Base-by-base conservation (phyloP, 306 rosid genomes). In the Nissolia schottii region DNA sequence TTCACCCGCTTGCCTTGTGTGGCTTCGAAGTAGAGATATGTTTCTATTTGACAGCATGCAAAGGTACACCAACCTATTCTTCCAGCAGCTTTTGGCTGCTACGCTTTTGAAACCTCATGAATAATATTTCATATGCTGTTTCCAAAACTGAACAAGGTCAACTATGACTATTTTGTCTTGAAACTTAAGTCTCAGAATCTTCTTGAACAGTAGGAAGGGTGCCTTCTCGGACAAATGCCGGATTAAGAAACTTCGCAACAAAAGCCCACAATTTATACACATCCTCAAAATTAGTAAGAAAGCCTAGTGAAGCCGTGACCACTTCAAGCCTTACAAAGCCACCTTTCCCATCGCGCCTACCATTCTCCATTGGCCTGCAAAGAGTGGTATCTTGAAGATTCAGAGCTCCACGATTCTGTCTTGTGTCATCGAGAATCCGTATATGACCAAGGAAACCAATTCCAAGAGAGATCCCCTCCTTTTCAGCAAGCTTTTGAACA, bases 211-310 rank as follows among this genome's bases (percentile, higher is more conserved):
- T 87, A 28, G 90, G 85, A 77, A 89, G 96, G 22, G 82, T 70
- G 11, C 83, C 97, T 81, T 86, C 90, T 50, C 76, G 77, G 62
- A 86, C 79, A 76, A 87, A 89, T 56, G 79, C 15, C 3, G 94
- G 96, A 79, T 89, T 89, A 27, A 94, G 95, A 83, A 94, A 94
- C 80, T 89, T 94, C 0, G 92, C 94, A 25, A 91, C 91, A 79
- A 94, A 91, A 22, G 88, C 97, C 98, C 98, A 94, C 75, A 93
- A 73, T 84, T 83, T 93, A 79, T 93, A 87, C 54, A 91, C 94
- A 67, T 93, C 98, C 74, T 94, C 98, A 80, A 91, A 94, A 85
- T 94, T 91, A 69, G 95, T 85, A 76, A 94, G 83, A 86, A 94
- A 89, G 20, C 97, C 82, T 32, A 94, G 79, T 28, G 97, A 87